Evolutionary conservation across 345 rosid genomes (phyloP).

Genomic region (Dimocarpus longan): DNA sequence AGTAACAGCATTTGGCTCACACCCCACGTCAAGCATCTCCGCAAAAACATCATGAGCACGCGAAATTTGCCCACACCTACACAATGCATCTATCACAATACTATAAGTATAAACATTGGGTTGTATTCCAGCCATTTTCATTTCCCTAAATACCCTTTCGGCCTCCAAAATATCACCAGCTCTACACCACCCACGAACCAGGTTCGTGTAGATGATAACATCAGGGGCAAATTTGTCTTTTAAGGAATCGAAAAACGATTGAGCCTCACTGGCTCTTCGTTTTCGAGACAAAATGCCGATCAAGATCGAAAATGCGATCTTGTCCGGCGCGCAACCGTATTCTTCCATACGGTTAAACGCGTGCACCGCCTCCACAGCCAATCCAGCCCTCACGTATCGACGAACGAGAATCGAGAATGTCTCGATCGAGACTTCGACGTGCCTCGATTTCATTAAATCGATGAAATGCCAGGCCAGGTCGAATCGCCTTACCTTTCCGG

Average conservation of each 20-base stretch:
- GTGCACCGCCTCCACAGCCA: slow-evolving; percentile 87
- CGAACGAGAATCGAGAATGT: slow-evolving; percentile 76
- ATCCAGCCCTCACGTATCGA: slow-evolving; percentile 86
- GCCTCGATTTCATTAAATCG: slow-evolving; percentile 67
- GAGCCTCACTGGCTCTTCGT: slow-evolving; percentile 81
- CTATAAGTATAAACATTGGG: slow-evolving; percentile 90
- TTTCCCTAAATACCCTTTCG: slow-evolving; percentile 74
- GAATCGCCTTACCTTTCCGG: slow-evolving; percentile 81
- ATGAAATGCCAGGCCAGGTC: slow-evolving; percentile 78
- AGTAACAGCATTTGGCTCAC: slow-evolving; percentile 75
- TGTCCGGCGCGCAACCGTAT: slow-evolving; percentile 74
- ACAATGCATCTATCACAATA: slow-evolving; percentile 80
- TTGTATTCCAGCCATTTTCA: slow-evolving; percentile 66
- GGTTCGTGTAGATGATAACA: slow-evolving; percentile 72
- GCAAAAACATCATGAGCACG: slow-evolving; percentile 91
- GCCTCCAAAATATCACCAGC: slow-evolving; percentile 71
- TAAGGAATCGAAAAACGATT: slow-evolving; percentile 66
- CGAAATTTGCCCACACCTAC: slow-evolving; percentile 78
- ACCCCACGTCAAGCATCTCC: slow-evolving; percentile 79
- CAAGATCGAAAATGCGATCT: slow-evolving; percentile 69
- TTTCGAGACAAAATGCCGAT: slow-evolving; percentile 68
- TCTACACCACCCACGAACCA: slow-evolving; percentile 88
- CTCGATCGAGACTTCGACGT: slow-evolving; percentile 49
- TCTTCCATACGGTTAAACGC: slow-evolving; percentile 95
- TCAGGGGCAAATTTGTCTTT: slow-evolving; percentile 71